Evolutionary conservation across 768 basidiomycete genomes (phyloP).

Genomic region (Amanita brunnescens): DNA sequence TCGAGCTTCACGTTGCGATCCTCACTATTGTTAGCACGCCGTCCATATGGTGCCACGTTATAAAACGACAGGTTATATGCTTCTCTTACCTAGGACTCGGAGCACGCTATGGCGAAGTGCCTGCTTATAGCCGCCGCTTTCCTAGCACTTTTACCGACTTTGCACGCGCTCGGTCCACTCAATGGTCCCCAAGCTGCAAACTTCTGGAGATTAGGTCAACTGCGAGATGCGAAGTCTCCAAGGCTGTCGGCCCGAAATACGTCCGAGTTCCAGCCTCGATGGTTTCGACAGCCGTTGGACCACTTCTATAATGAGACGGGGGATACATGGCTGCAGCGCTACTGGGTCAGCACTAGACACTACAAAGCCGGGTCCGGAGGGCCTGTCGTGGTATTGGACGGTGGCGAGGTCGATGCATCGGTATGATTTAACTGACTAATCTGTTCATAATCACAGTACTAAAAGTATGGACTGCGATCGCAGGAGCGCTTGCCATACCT

Average conservation of each 20-base stretch:
- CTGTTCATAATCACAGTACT: too few relatives aligned
- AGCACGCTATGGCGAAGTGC: neutral
- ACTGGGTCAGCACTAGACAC: constrained; percentile 84
- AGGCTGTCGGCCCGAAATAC: constrained; percentile 14
- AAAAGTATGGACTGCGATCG: neutral
- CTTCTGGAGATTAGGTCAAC: constrained; percentile 44
- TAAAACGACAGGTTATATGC: neutral
- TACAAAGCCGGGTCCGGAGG: constrained; percentile 64
- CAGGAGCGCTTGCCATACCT: constrained; percentile 49
- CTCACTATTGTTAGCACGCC: too few relatives aligned
- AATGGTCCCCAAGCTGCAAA: constrained; percentile 55
- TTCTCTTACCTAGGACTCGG: neutral
- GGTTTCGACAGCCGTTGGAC: constrained; percentile 81
- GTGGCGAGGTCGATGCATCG: constrained; percentile 86
- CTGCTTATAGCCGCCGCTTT: neutral
- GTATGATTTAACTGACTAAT: constrained; percentile 24
- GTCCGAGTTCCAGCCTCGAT: constrained; percentile 46
- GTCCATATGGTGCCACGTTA: neutral
- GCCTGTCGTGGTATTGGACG: constrained; percentile 87
- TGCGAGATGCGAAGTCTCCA: constrained; percentile 11
- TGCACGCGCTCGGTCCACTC: constrained; percentile 14
- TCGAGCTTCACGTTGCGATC: too few relatives aligned
- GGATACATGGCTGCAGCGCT: constrained; percentile 77
- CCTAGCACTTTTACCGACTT: constrained; percentile 6
- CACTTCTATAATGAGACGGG: constrained; percentile 52